phyloP scores from a whole-genome alignment of 257 asterid species.

The Fraxinus pennsylvanica region DNA sequence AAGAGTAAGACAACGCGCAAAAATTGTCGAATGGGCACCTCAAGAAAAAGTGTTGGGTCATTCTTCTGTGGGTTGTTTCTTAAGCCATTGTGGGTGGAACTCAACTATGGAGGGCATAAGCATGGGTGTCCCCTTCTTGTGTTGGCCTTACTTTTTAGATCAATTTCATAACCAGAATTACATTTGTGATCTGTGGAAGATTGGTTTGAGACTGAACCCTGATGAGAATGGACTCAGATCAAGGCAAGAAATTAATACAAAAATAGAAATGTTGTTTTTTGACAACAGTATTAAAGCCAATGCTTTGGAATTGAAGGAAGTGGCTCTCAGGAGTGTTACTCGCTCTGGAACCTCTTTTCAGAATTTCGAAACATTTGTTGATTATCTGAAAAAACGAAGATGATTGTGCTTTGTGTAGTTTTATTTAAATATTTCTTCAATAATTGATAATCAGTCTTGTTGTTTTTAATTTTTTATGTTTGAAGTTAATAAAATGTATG shows the following conservation, averaged over 20 bases:
- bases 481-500: too few relatives aligned
- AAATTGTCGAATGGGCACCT: conserved; percentile 67
- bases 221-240: conserved; percentile 46
- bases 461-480: background rate
- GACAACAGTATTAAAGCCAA: conserved; percentile 37
- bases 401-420: background rate
- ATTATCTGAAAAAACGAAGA: background rate
- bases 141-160: conserved; percentile 71
- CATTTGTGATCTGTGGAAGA: conserved; percentile 51
- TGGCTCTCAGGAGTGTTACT: conserved; percentile 38
- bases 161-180: conserved; percentile 46
- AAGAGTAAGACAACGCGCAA: conserved; percentile 40
- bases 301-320: conserved; percentile 34
- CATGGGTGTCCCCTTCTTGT: conserved; percentile 55
- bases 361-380: background rate
- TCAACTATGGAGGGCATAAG: conserved; percentile 61
- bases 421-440: background rate
- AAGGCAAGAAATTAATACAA: conserved; percentile 43
- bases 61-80: conserved; percentile 47
- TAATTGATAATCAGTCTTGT: background rate
- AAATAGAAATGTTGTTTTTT: conserved; percentile 38
- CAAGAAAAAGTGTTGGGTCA: conserved; percentile 58
- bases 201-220: conserved; percentile 38
- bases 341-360: conserved; percentile 43
- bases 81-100: conserved; percentile 70